Evolutionary conservation across 352 stramenopile species (phyloP).

Genomic region (Globisporangium spinosum): DNA sequence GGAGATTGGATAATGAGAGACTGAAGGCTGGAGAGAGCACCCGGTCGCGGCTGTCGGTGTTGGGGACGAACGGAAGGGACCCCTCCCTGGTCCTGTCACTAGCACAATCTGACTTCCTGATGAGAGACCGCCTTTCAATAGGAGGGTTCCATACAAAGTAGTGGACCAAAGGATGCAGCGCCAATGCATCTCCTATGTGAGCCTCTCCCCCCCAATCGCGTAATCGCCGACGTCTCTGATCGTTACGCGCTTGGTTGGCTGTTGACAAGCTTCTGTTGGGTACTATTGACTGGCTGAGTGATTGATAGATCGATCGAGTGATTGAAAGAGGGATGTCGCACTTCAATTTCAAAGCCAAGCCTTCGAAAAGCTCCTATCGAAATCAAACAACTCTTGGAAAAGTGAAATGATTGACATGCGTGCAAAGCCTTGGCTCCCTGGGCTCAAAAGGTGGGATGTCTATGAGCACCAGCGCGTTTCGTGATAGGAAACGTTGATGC

Average conservation of each 20-base stretch:
- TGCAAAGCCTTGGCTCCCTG: background rate
- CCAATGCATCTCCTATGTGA: background rate
- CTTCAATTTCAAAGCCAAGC: too few relatives aligned
- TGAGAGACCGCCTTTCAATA: too few relatives aligned
- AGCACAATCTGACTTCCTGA: too few relatives aligned
- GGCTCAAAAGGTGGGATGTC: background rate
- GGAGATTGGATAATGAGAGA: conserved; percentile 22
- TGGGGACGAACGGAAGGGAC: too few relatives aligned
- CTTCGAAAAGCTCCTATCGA: background rate
- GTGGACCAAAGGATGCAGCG: background rate
- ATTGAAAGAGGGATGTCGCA: background rate
- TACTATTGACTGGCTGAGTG: background rate
- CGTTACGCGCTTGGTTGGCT: background rate
- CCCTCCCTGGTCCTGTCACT: too few relatives aligned
- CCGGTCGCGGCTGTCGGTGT: too few relatives aligned
- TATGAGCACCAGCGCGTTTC: background rate
- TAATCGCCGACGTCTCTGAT: background rate
- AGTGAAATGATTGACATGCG: background rate
- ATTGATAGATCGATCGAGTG: background rate
- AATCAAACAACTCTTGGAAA: background rate
- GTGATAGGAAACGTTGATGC: background rate
- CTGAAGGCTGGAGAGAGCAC: too few relatives aligned
- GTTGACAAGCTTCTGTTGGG: background rate
- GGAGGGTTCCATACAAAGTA: background rate
- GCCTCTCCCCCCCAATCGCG: background rate